phyloP scores from a whole-genome alignment of 1,284 basidiomycete genomes.

The Phylloboletellus chloephorus region DNA sequence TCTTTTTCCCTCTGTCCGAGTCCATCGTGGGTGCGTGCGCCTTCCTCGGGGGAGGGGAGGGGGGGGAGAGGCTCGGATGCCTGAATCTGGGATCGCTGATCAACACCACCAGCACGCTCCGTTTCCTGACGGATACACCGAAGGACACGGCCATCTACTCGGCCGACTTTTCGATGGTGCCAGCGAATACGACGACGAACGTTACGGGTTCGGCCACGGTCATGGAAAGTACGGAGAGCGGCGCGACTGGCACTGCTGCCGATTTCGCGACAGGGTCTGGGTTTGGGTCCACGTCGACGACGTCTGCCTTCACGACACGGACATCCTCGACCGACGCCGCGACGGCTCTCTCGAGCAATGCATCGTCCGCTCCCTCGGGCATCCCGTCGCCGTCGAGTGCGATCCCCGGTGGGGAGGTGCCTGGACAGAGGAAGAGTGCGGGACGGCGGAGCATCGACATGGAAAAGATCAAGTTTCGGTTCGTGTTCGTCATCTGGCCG shows the following conservation, averaged over 20 bases:
- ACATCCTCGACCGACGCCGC: background rate
- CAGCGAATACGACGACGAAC: conserved; percentile 12
- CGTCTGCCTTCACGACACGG: background rate
- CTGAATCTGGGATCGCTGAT: too few relatives aligned
- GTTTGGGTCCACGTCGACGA: conserved; percentile 1
- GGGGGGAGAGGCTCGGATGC: too few relatives aligned
- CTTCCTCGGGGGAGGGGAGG: conserved; percentile 9
- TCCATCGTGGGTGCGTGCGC: conserved; percentile 9
- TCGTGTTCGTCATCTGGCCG: conserved; percentile 55
- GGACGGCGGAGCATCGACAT: conserved; percentile 31
- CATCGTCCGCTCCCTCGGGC: conserved; percentile 17
- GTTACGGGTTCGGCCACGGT: conserved; percentile 1
- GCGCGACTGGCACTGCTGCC: conserved; percentile 1
- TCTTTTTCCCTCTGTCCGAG: conserved; percentile 4
- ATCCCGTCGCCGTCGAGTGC: conserved; percentile 17
- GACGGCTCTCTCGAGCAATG: conserved; percentile 18
- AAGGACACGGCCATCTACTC: conserved; percentile 29
- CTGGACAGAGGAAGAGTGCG: conserved; percentile 19
- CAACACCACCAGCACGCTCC: conserved; percentile 32
- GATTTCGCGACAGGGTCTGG: conserved; percentile 2
- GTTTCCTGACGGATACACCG: conserved; percentile 29
- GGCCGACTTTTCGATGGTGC: conserved; percentile 35
- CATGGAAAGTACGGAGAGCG: background rate
- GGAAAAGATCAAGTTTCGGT: conserved; percentile 44
- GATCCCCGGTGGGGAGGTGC: background rate